Base-by-base conservation (phyloP, 2,329 filamentous ascomycete genomes). In the Endoconidiophora polonica region DNA sequence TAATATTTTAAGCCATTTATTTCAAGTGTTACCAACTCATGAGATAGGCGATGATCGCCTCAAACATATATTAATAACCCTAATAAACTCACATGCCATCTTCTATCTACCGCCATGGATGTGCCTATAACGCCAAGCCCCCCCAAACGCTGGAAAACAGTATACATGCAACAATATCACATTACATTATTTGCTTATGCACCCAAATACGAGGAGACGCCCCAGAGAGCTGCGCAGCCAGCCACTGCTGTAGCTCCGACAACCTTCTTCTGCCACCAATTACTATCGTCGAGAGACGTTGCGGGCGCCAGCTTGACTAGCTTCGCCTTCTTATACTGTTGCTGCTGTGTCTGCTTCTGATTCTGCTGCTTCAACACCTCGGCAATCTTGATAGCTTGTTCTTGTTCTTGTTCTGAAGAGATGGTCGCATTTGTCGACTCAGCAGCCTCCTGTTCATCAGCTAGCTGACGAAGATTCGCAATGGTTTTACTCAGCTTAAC, bases 401-500 rank as follows among this genome's bases (percentile, higher is more conserved):
- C 26, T 3, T 33, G 26, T 33, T 33, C 26, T 3, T 33, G 5
- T 10, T 33, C 26, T 33, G 4, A 33, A 2, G 26, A 33, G 7
- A 3, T 10, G 14, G 29, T 36, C 5, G 49, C 10, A 14, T 16
- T 23, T 33, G 10, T 14, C 4, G 42, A 22, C 5, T 44, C 55
- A 47, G 54, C 63, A 0, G 59, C 60, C 24, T 69, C 65, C 47
- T 68, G 62, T 55, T 70, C 68, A 2, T 69, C 68, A 3, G 71
- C 72, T 54, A 66, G 66, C 55, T 65, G 62, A 59, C 67, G 71
- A 59, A 74, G 63, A 54, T 70, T 65, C 2, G 73, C 70, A 57
- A 82, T 81, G 37, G 74, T 78, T 65, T 69, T 73, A 60, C 84
- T 83, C 44, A 95, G 72, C n/a, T 80, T 76, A 33, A 83, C 66